These are phyloP conservation scores for Ophiocordyceps robertsii DNA, from an alignment of 2,329 filamentous ascomycete species.

Conservation along the genomic window DNA sequence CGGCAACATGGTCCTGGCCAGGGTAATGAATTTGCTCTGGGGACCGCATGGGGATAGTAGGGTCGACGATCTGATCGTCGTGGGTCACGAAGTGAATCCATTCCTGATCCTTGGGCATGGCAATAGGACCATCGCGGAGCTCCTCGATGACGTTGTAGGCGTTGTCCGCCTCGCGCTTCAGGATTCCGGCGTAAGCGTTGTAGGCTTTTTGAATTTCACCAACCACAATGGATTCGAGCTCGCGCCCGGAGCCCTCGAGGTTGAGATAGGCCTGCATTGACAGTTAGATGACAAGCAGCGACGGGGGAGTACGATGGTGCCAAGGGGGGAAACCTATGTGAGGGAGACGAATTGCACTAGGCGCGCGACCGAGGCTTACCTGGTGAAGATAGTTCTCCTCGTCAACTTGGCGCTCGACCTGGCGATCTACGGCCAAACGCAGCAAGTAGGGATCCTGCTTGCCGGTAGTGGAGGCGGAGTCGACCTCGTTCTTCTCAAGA, in stretches of 20 bases:
- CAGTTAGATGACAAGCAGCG: background rate
- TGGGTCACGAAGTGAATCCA: constrained; percentile 73
- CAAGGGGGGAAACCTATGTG: background rate
- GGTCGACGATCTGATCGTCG: constrained; percentile 79
- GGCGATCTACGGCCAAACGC: constrained; percentile 71
- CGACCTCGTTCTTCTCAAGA: constrained; percentile 65
- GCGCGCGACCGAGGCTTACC: constrained; percentile 33
- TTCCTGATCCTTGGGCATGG: constrained; percentile 90
- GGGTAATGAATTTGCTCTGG: constrained; percentile 81
- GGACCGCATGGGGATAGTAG: constrained; percentile 62
- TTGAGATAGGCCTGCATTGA: constrained; percentile 70
- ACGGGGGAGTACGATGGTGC: background rate
- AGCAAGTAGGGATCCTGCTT: constrained; percentile 90
- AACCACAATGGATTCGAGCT: constrained; percentile 91
- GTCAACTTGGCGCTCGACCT: constrained; percentile 83
- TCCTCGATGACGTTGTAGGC: constrained; percentile 66
- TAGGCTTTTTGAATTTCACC: constrained; percentile 97
- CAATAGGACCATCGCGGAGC: constrained; percentile 69
- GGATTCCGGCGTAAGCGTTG: constrained; percentile 80
- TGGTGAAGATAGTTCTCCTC: constrained; percentile 96
- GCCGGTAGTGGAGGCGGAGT: constrained; percentile 58
- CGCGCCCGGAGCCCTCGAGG: constrained; percentile 82
- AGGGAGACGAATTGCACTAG: background rate
- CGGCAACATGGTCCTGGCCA: constrained; percentile 69
- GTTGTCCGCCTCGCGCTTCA: constrained; percentile 82